Evolutionary conservation across 1,139 yeast species (phyloP), one percentile per base, ranked within the genome.

Genomic region (Geotrichum aggregatum): DNA sequence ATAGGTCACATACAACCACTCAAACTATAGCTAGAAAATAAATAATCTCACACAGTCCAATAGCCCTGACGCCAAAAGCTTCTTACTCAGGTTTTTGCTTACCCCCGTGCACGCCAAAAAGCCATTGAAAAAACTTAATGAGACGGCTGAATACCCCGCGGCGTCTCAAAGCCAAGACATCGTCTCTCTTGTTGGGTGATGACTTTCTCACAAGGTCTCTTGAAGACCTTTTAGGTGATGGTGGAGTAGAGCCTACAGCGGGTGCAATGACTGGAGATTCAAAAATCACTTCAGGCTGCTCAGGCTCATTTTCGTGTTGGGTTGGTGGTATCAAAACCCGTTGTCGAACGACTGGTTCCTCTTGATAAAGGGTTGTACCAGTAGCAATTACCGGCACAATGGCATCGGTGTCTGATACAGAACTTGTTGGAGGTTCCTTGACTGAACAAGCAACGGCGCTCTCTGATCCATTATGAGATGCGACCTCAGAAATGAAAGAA

Each of bases 371-470:
- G 30, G 28, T 40, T 19, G 43, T 21, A 26, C 31, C 10, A 18
- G 40, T 14, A 44, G 40, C 47, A 44, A n/a, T 33, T 33, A 34
- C 39, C 31, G 22, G 39, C 16, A 21, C 28, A 22, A 34, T 30
- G 40, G 24, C 28, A 24, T 24, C 28, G 8, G 28, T n/a, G 34
- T 10, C 36, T 33, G 18, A 19, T 5, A 13, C 36, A 14, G 26
- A 35, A 36, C 4, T 5, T 10, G 16, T 16, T 13, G 18, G 41
- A 36, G 4, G 8, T n/a, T 36, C 22, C 7, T 36, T 10, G 13
- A 16, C 21, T 16, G n/a, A 18, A 16, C 21, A 13, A 36, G 21
- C 22, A 16, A 21, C 8, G 10, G 21, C 41, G 5, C 13, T 11
- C 22, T 18, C 21, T 10, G 28, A 5, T 5, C 7, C 28, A 24